Percentiles rank a stretch among this genome's conserved stretches.
phyloP scores from a whole-genome alignment of 768 basidiomycete species.

The Suillus cothurnatus region DNA sequence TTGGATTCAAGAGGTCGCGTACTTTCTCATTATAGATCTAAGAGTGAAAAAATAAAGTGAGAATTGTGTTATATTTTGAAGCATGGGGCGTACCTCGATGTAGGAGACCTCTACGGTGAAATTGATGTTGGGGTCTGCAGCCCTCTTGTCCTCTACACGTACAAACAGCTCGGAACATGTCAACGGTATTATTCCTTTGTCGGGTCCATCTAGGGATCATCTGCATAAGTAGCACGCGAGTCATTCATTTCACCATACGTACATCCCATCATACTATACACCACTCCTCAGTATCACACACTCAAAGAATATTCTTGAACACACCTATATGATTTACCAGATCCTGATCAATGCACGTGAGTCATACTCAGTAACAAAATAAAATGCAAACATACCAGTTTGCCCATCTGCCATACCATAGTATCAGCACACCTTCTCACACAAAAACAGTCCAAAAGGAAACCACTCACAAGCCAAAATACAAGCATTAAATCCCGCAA shows the following conservation, averaged over 20 bases:
- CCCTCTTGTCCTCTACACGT: constrained; percentile 69
- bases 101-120: constrained; percentile 99
- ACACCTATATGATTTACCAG: constrained; percentile 91
- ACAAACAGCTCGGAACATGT: constrained; percentile 93
- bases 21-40: constrained; percentile 99
- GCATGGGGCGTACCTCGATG: constrained; percentile 67
- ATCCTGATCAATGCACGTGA: constrained; percentile 49
- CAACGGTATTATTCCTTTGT: constrained; percentile 97
- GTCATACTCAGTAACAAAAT: constrained; percentile 9
- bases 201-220: constrained; percentile 68
- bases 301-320: constrained; percentile 25
- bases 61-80: not conserved
- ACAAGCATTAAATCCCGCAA: constrained; percentile 96
- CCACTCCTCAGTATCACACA: not conserved
- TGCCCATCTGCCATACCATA: constrained; percentile 58
- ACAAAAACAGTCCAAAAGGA: constrained; percentile 10
- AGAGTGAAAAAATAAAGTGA: constrained; percentile 4
- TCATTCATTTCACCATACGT: constrained; percentile 37
- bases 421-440: constrained; percentile 1
- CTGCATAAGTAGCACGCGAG: constrained; percentile 14
- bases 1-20: constrained; percentile 94
- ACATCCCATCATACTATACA: constrained; percentile 92
- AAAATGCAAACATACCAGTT: constrained; percentile 57
- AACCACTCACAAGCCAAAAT: constrained; percentile 92
- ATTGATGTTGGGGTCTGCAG: constrained; percentile 63